Evolutionary conservation across 2,329 filamentous ascomycete species (phyloP).

Genomic region (Paecilomyces formosus): DNA sequence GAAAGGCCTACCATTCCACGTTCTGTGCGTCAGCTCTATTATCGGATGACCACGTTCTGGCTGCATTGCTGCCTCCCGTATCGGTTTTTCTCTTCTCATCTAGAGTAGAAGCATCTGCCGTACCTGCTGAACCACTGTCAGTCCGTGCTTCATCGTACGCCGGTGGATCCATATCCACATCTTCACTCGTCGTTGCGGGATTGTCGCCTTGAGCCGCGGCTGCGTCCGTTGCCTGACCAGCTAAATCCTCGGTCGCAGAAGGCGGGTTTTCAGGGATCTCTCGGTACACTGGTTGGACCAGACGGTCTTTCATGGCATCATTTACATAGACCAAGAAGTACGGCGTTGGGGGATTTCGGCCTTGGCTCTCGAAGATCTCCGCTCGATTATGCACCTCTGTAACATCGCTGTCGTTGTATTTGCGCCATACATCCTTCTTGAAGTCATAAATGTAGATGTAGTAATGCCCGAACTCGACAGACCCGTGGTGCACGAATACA

Average conservation of each 20-base stretch:
- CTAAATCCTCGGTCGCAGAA: neutral
- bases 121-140: constrained; percentile 19
- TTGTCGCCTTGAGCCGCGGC: constrained; percentile 11
- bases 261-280: constrained; percentile 23
- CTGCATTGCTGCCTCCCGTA: constrained; percentile 4
- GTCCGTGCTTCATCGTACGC: constrained; percentile 19
- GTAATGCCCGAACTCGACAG: constrained; percentile 73
- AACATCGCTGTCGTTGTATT: constrained; percentile 87
- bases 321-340: constrained; percentile 80
- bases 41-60: constrained; percentile 7
- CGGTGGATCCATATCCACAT: constrained; percentile 22
- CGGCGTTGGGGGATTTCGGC: constrained; percentile 62
- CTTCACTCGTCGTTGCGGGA: constrained; percentile 9
- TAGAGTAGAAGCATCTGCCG: constrained; percentile 12
- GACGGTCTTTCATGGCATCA: constrained; percentile 53
- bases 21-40: constrained; percentile 16
- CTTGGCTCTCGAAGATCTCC: constrained; percentile 62
- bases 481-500: constrained; percentile 78
- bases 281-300: constrained; percentile 52
- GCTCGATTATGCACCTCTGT: constrained; percentile 57
- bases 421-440: constrained; percentile 70
- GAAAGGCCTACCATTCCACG: constrained; percentile 21
- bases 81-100: constrained; percentile 4
- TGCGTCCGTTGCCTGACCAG: neutral
- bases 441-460: constrained; percentile 97